Evolutionary conservation across 2,329 filamentous ascomycete genomes (phyloP).

Genomic region (Peltaster fructicola): DNA sequence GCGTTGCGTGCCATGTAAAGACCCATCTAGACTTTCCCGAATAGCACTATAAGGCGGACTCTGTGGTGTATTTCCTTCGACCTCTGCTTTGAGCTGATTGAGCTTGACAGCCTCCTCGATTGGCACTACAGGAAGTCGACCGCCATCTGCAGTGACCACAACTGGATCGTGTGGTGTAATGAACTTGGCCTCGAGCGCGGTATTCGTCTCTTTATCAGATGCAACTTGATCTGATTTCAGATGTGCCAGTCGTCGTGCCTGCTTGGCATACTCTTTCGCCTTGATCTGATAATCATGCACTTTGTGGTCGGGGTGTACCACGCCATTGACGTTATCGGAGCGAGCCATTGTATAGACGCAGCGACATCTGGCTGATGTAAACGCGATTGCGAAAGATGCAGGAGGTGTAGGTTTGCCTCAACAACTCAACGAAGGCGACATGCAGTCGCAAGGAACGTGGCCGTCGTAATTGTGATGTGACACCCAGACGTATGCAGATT

Average conservation of each 20-base stretch:
- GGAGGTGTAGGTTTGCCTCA: too few species aligned
- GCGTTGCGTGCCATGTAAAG: constrained; percentile 20
- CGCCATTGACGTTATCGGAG: too few species aligned
- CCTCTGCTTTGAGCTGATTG: constrained; percentile 41
- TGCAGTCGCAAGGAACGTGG: too few species aligned
- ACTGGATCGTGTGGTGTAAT: constrained; percentile 54
- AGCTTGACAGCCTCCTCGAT: constrained; percentile 52
- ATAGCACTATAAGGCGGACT: constrained; percentile 16
- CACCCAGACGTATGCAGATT: too few species aligned
- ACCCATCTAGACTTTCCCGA: constrained; percentile 26
- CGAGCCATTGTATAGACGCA: too few species aligned
- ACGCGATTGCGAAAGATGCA: too few species aligned
- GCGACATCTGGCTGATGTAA: too few species aligned
- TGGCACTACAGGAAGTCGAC: constrained; percentile 50
- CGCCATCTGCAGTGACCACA: constrained; percentile 49
- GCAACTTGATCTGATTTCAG: constrained; percentile 22
- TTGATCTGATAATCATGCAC: too few species aligned
- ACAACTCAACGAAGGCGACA: too few species aligned
- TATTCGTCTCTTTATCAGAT: constrained; percentile 26
- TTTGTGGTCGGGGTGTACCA: too few species aligned
- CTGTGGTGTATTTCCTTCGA: constrained; percentile 22
- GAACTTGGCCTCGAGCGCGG: constrained; percentile 44
- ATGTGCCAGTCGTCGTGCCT: constrained; percentile 34
- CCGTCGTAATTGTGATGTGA: too few species aligned
- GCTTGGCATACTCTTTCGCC: constrained; percentile 39